Evolutionary conservation across 2,329 filamentous ascomycete genomes (phyloP).

Genomic region (Penicillium griseofulvum): DNA sequence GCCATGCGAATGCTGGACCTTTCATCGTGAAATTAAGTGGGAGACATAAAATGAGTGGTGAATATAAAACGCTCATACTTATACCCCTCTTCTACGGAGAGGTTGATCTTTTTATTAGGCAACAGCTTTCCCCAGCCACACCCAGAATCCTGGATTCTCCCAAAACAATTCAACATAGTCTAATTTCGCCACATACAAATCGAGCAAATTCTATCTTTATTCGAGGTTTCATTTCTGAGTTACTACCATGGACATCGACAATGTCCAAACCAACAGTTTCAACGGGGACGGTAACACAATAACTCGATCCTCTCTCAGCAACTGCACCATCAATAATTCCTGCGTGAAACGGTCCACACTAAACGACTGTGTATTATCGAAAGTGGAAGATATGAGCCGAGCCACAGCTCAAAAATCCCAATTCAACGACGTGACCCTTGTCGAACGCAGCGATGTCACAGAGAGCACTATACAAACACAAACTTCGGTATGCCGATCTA

Average conservation of each 20-base stretch:
- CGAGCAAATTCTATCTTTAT: background rate
- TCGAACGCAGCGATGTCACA: conserved; percentile 16
- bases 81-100: too few relatives aligned
- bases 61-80: background rate
- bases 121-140: background rate
- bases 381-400: conserved; percentile 10
- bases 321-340: conserved; percentile 18
- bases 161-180: background rate
- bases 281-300: conserved; percentile 15
- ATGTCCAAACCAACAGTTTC: background rate
- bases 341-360: conserved; percentile 13
- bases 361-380: conserved; percentile 14
- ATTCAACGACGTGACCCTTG: conserved; percentile 9
- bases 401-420: conserved; percentile 12
- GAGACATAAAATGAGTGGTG: background rate
- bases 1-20: background rate
- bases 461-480: conserved; percentile 14
- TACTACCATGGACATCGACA: background rate
- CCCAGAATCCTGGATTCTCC: background rate
- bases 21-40: background rate
- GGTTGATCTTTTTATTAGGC: background rate
- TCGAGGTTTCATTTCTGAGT: background rate
- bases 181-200: background rate
- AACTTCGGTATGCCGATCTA: conserved; percentile 12
- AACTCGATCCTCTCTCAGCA: conserved; percentile 14